phyloP scores from a whole-genome alignment of 208 protist species.

The Trypanosoma theileri region DNA sequence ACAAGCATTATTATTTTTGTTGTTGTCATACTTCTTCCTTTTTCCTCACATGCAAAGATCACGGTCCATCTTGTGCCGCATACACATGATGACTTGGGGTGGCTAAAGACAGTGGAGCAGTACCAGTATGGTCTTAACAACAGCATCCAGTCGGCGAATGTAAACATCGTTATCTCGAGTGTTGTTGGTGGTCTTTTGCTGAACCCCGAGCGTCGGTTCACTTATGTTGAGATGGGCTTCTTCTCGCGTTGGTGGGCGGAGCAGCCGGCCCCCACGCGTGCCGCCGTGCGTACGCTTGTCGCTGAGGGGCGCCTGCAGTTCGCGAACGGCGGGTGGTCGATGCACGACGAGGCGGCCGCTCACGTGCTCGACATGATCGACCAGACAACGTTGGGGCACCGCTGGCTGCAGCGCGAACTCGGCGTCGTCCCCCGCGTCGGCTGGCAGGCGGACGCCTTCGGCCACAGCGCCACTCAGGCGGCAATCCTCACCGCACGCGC shows the following conservation, averaged over 20 bases:
- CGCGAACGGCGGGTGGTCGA: constrained; percentile 40
- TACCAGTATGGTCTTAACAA: constrained; percentile 49
- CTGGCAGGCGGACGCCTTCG: constrained; percentile 68
- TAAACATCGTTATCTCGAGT: constrained; percentile 48
- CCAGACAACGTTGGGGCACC: constrained; percentile 51
- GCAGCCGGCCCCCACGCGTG: constrained; percentile 27
- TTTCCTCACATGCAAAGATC: not conserved
- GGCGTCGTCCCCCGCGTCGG: constrained; percentile 25
- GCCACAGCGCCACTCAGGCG: constrained; percentile 37
- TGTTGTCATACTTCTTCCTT: not conserved
- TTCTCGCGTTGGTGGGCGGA: constrained; percentile 68
- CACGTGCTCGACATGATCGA: constrained; percentile 38
- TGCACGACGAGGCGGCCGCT: constrained; percentile 60
- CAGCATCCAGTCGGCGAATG: constrained; percentile 42
- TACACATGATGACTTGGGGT: constrained; percentile 59
- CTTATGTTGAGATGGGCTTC: constrained; percentile 67
- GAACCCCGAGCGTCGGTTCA: constrained; percentile 60
- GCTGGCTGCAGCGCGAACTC: constrained; percentile 42
- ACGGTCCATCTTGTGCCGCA: constrained; percentile 45
- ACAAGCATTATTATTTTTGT: constrained; percentile 1
- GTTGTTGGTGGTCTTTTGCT: constrained; percentile 32
- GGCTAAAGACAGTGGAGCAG: constrained; percentile 69
- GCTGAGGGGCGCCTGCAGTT: constrained; percentile 41
- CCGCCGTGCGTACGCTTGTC: constrained; percentile 18
- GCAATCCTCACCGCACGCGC: constrained; percentile 32